Evolutionary conservation across 2,329 filamentous ascomycete species (phyloP).

Genomic region (Nemania sp.): DNA sequence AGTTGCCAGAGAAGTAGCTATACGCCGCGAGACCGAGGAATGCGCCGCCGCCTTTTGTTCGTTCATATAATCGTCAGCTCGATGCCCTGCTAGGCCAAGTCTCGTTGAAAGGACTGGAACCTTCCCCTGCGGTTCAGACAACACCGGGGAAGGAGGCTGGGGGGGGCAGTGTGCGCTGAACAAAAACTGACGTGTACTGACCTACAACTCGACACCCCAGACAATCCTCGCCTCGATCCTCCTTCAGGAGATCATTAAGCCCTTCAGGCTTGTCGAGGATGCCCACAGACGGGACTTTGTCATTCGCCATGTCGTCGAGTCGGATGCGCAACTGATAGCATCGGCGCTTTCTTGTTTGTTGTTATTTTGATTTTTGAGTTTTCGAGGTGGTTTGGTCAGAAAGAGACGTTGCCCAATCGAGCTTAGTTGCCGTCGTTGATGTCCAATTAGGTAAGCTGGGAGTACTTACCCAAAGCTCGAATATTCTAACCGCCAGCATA

Average conservation of each 20-base stretch:
- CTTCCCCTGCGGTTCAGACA: background rate
- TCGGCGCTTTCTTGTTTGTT: background rate
- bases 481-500: too few species aligned
- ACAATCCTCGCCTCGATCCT: constrained; percentile 68
- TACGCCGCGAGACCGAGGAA: constrained; percentile 78
- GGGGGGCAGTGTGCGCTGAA: background rate
- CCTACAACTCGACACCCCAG: constrained; percentile 72
- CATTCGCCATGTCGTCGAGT: constrained; percentile 47
- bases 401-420: too few species aligned
- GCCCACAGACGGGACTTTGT: constrained; percentile 56
- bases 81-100: background rate
- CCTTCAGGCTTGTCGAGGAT: constrained; percentile 65
- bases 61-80: constrained; percentile 16
- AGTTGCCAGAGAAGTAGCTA: constrained; percentile 75
- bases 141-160: background rate
- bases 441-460: too few species aligned
- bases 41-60: constrained; percentile 69
- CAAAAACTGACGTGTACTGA: constrained; percentile 46
- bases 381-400: too few species aligned
- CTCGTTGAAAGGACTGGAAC: background rate
- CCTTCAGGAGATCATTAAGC: constrained; percentile 60
- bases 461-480: too few species aligned
- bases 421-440: too few species aligned
- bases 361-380: too few species aligned
- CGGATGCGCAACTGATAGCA: constrained; percentile 1